Evolutionary conservation across 176 grass and related monocot genomes (phyloP), one percentile per base, ranked within the genome.

Genomic region (Zea luxurians): DNA sequence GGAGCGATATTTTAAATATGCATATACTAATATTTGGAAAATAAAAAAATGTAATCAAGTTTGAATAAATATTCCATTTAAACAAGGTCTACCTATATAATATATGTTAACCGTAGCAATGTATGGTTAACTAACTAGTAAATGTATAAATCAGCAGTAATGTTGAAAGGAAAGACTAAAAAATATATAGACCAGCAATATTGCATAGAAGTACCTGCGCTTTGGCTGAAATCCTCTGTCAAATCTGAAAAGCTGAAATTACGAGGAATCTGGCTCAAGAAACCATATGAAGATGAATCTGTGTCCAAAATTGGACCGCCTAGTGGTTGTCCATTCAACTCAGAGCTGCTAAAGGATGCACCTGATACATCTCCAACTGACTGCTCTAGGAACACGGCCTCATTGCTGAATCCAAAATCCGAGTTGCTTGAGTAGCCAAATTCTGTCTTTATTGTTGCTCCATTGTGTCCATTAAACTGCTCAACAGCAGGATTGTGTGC

Each of bases 231-330:
- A 85, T 95, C 90, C 73, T 95, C 90, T 38, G 96, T 83, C 67
- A 99, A 90, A 93, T 99, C 92, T 37, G 96, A 95, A 78, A 99
- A 99, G 44, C 96, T 99, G 70, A 99, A 94, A 91, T 88, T 99
- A 48, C 92, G 91, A 80, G 92, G 96, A 83, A 99, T 95, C 78
- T 99, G 96, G 74, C 86, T 89, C 78, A 97, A 88, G 76, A 93
- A 95, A 75, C 92, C 96, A 83, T 83, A 94, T 2, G 92, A 81
- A 43, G 82, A 84, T 70, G 85, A 81, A 81, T 97, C 94, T 52
- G 93, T 89, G 64, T 99, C 96, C 75, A 87, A 12, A 68, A 96
- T 72, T 80, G 88, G 82, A 71, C 87, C 83, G 27, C 79, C 71
- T 52, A 95, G 46, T 67, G 88, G 81, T 76, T 94, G 86, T 40